A percentile compares a stretch with the other conserved stretches of the same genome.
Conservation (phyloP, 768 basidiomycete genomes). For the Auricularia auricula-judae region DNA sequence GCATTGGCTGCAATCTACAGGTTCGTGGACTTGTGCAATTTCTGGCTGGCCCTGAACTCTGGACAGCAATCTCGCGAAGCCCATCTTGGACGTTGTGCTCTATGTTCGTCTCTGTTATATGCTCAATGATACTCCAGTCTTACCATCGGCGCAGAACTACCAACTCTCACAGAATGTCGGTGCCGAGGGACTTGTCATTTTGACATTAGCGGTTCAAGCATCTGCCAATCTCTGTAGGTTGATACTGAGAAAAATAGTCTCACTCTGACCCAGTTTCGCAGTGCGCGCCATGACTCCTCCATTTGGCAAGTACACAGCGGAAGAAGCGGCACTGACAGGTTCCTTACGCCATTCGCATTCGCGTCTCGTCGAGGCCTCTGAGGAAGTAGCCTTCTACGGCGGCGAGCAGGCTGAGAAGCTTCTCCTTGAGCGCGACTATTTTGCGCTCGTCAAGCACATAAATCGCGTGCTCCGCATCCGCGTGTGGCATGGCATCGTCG, state of each 20-base stretch:
- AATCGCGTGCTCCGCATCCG: slow-evolving; percentile 65
- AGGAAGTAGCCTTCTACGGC: slow-evolving; percentile 81
- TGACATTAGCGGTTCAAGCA: slow-evolving; percentile 76
- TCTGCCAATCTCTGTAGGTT: slow-evolving; percentile 71
- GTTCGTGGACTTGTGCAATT: neutral
- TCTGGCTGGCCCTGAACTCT: neutral
- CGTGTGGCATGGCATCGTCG: slow-evolving; percentile 85
- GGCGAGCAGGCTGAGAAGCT: slow-evolving; percentile 87
- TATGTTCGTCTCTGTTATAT: slow-evolving; percentile 31
- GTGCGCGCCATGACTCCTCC: slow-evolving; percentile 85
- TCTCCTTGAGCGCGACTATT: slow-evolving; percentile 82
- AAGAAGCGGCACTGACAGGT: slow-evolving; percentile 80
- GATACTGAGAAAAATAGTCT: neutral
- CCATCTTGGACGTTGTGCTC: slow-evolving; percentile 80
- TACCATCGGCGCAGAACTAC: slow-evolving; percentile 41
- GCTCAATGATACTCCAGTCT: neutral
- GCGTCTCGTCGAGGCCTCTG: slow-evolving; percentile 76
- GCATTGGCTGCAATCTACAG: slow-evolving; percentile 85
- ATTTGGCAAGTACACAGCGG: slow-evolving; percentile 83
- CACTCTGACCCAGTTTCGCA: slow-evolving; percentile 19
- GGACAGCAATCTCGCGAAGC: slow-evolving; percentile 78
- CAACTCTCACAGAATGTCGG: slow-evolving; percentile 91
- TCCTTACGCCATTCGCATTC: slow-evolving; percentile 88
- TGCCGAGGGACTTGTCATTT: slow-evolving; percentile 76
- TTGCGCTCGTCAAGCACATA: slow-evolving; percentile 74